A percentile compares a stretch with the other conserved stretches of the same genome.
phyloP scores from a whole-genome alignment of 257 asterid genomes.

The Plantago major region DNA sequence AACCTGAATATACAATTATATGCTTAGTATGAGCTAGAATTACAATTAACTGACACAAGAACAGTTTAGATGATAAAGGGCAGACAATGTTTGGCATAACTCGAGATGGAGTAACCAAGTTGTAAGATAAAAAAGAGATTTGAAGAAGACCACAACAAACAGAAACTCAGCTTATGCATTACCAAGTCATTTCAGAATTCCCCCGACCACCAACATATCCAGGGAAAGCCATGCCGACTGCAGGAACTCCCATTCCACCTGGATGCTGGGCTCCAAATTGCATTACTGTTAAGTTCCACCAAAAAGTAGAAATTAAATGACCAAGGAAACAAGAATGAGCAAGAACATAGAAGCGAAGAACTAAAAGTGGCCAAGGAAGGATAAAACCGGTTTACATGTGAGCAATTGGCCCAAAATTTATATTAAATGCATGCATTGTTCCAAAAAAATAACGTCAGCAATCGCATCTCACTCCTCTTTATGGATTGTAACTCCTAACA shows the following conservation, averaged over 20 bases:
- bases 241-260: conserved; percentile 96
- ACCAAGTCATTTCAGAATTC: conserved; percentile 99
- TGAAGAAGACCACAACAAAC: too few relatives aligned
- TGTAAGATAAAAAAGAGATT: too few relatives aligned
- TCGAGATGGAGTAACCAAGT: too few relatives aligned
- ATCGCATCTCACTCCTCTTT: too few relatives aligned
- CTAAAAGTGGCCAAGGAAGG: too few relatives aligned
- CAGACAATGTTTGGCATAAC: not conserved
- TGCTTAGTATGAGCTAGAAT: not conserved
- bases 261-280: conserved; percentile 90
- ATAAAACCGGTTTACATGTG: too few relatives aligned
- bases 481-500: too few relatives aligned
- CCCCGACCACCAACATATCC: conserved; percentile 88
- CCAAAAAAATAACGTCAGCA: too few relatives aligned
- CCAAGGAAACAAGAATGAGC: too few relatives aligned
- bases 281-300: conserved; percentile 58
- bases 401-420: too few relatives aligned
- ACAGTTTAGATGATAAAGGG: not conserved
- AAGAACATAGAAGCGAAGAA: too few relatives aligned
- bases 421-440: too few relatives aligned
- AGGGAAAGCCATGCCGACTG: conserved; percentile 99
- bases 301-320: not conserved
- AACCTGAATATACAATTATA: conserved; percentile 45
- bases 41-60: not conserved
- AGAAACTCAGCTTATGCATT: conserved; percentile 16